These are phyloP conservation scores for Diaporthe longicolla DNA, from an alignment of 2,329 filamentous ascomycete species.

Conservation along the genomic window DNA sequence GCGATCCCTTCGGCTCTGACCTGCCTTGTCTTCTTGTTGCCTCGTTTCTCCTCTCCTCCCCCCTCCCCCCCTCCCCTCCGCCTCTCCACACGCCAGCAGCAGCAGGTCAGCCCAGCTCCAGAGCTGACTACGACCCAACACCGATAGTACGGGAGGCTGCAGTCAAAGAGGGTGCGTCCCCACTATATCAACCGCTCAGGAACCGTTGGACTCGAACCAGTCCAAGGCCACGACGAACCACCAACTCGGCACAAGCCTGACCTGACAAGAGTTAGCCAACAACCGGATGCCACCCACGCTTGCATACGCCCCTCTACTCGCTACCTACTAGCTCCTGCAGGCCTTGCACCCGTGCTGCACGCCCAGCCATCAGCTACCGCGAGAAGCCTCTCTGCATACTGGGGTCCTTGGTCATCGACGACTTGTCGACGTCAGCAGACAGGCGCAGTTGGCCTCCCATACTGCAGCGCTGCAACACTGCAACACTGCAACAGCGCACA, in stretches of 20 bases:
- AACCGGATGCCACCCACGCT: constrained; percentile 37
- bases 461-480: no score
- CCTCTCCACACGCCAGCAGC: constrained; percentile 21
- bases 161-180: constrained; percentile 23
- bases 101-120: constrained; percentile 1
- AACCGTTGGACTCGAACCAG: constrained; percentile 28
- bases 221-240: constrained; percentile 27
- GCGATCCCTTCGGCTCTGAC: constrained; percentile 11
- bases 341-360: constrained; percentile 26
- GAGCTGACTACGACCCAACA: constrained; percentile 22
- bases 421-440: constrained; percentile 37
- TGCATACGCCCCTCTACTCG: constrained; percentile 24
- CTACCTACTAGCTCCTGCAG: constrained; percentile 24
- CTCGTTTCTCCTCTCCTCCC: background rate
- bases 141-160: constrained; percentile 30
- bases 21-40: constrained; percentile 30
- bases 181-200: constrained; percentile 35
- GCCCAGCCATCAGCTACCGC: constrained; percentile 28
- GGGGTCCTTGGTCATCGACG: constrained; percentile 32
- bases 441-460: constrained; percentile 29
- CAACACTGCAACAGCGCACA: background rate
- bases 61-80: background rate
- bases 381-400: background rate
- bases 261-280: constrained; percentile 24
- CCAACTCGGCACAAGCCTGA: constrained; percentile 33